Conservation (phyloP, 176 grass and related monocot genomes). For the Melocanna baccifera region DNA sequence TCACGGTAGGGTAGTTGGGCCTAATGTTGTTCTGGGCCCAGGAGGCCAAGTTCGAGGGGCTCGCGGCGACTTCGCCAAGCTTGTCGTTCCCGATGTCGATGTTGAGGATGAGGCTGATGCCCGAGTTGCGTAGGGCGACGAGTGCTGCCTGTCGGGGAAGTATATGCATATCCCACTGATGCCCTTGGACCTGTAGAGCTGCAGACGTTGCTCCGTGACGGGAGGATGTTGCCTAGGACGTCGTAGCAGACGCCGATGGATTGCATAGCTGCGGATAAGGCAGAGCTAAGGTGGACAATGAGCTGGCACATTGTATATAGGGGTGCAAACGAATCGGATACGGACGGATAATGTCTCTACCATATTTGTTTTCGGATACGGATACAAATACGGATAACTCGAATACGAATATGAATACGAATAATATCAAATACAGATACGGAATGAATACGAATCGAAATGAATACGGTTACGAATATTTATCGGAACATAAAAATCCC, state of each 20-base stretch:
- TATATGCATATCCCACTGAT: slow-evolving; percentile 67
- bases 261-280: slow-evolving; percentile 31
- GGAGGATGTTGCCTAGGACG: slow-evolving; percentile 54
- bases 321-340: no score
- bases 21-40: slow-evolving; percentile 59
- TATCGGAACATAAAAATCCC: no score
- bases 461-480: no score
- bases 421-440: no score
- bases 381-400: no score
- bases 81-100: slow-evolving; percentile 27
- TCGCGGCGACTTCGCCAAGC: neutral
- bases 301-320: no score
- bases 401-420: no score
- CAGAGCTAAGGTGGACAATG: no score
- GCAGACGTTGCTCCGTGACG: slow-evolving; percentile 35
- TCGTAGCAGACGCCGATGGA: slow-evolving; percentile 76
- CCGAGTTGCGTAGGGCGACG: slow-evolving; percentile 29
- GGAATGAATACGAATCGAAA: no score
- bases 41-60: neutral
- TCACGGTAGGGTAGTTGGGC: slow-evolving; percentile 40
- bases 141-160: slow-evolving; percentile 38
- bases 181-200: slow-evolving; percentile 56
- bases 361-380: no score
- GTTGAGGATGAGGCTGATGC: slow-evolving; percentile 48
- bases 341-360: no score